phyloP scores from a whole-genome alignment of 306 rosid genomes.

The Alnus rubra region DNA sequence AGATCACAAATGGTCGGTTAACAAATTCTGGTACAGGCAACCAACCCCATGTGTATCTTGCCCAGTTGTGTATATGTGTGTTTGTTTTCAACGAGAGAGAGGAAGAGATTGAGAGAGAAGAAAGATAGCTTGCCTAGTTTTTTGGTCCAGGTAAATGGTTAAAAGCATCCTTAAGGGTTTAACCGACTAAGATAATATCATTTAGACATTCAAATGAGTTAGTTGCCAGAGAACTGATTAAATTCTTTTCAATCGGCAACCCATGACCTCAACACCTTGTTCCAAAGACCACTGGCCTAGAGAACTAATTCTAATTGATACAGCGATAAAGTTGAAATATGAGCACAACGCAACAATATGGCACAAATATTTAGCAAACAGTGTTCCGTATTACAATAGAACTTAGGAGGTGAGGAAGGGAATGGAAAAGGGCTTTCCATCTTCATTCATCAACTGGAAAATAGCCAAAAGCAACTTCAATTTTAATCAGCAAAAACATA shows the following conservation, averaged over 20 bases:
- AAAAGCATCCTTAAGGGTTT: background rate
- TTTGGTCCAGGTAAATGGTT: background rate
- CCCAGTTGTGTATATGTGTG: background rate
- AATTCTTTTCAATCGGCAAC: background rate
- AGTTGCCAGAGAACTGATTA: background rate
- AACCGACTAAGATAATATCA: background rate
- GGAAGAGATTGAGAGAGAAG: background rate
- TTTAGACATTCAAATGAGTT: background rate
- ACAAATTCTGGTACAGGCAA: background rate
- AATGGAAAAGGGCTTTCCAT: background rate
- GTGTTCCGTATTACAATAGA: background rate
- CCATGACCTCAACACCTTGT: background rate
- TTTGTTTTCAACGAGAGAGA: background rate
- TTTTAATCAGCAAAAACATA: background rate
- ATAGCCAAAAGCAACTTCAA: background rate
- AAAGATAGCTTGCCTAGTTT: background rate
- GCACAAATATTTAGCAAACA: background rate
- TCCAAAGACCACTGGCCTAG: background rate
- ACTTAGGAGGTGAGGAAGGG: background rate
- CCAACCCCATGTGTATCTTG: background rate
- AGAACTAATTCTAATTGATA: constrained; percentile 4
- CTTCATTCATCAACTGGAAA: background rate
- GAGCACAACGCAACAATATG: background rate
- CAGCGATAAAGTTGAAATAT: background rate
- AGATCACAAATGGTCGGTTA: background rate